Percentiles rank a stretch among this genome's conserved stretches.
Evolutionary conservation across 495 filamentous ascomycete genomes (phyloP).

Genomic region (Neurospora tetrasperma): DNA sequence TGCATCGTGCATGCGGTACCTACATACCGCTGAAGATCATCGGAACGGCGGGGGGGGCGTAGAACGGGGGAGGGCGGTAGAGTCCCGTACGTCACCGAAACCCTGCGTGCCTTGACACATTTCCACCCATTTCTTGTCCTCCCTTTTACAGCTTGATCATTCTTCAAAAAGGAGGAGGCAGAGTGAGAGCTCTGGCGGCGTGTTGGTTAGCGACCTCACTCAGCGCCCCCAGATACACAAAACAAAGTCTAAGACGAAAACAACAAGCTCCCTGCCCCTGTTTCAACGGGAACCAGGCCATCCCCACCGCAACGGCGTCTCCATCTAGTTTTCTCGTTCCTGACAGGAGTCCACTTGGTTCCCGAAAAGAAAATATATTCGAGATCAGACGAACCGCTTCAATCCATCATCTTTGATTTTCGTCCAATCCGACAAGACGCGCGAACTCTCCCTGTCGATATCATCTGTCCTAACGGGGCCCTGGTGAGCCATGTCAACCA

Average conservation of each 20-base stretch:
- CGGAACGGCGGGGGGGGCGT: not conserved
- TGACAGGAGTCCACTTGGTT: slow-evolving; percentile 1
- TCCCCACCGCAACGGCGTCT: not conserved
- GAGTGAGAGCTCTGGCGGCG: not conserved
- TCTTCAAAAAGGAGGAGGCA: not conserved
- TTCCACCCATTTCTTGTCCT: not conserved
- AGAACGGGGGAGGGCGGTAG: not conserved
- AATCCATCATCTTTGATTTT: not conserved
- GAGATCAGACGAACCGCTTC: not conserved
- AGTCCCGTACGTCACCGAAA: not conserved
- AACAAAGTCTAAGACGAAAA: not conserved
- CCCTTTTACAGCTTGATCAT: not conserved
- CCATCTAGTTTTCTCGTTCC: not conserved
- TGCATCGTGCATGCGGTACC: not conserved
- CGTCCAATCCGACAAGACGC: not conserved
- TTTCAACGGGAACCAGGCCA: not conserved
- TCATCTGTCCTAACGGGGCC: not conserved
- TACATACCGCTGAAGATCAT: slow-evolving; percentile 1
- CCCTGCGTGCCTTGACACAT: not conserved
- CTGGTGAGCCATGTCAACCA: not conserved
- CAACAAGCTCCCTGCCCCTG: not conserved
- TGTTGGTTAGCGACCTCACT: not conserved
- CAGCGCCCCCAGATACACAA: not conserved
- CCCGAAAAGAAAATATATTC: not conserved
- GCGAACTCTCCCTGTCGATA: not conserved